phyloP scores from a whole-genome alignment of 345 rosid species.

The Eucalyptus regnans region DNA sequence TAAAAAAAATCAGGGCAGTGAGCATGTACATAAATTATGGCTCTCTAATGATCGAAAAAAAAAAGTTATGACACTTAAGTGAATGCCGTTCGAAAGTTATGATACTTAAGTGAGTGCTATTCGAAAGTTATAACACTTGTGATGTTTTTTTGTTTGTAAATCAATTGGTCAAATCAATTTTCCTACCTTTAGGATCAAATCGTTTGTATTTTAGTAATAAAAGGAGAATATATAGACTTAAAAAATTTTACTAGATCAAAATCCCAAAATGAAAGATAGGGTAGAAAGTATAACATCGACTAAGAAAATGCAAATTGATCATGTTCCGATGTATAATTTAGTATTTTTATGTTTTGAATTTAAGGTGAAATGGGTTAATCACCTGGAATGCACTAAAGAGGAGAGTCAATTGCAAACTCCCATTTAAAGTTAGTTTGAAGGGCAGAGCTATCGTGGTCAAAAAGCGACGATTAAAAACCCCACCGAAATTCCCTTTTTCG shows the following conservation, averaged over 20 bases:
- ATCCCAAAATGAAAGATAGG: neutral
- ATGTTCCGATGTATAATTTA: neutral
- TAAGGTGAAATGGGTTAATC: neutral
- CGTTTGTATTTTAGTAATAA: neutral
- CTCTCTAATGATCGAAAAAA: no score
- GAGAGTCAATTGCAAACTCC: neutral
- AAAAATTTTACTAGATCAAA: rapidly evolving
- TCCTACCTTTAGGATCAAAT: neutral
- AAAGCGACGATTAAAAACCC: neutral
- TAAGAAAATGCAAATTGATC: neutral
- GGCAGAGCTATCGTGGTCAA: neutral
- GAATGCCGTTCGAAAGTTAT: rapidly evolving
- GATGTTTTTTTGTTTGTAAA: neutral
- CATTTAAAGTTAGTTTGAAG: neutral
- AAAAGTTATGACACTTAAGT: no score
- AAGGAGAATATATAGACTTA: neutral
- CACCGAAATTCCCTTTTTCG: neutral
- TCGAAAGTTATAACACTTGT: no score
- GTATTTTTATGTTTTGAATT: neutral
- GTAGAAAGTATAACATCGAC: neutral
- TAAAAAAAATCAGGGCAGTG: rapidly evolving
- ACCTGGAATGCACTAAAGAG: neutral
- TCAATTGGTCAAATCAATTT: neutral
- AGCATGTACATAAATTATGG: rapidly evolving
- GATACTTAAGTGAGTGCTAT: rapidly evolving